Evolutionary conservation across 306 rosid species (phyloP).

Genomic region (Quercus suber): DNA sequence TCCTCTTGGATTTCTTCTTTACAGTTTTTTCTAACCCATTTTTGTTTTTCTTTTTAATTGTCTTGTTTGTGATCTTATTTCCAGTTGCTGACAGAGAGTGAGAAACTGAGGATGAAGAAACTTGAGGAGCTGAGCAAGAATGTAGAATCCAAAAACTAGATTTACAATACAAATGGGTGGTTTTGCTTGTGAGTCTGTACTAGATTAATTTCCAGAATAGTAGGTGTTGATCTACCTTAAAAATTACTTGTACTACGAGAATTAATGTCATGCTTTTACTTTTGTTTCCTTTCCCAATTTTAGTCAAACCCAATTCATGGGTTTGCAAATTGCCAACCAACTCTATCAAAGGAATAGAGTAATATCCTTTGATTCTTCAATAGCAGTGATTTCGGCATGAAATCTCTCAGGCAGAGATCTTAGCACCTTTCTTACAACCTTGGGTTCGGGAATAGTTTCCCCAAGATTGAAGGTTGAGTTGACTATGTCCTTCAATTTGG

Average conservation of each 20-base stretch:
- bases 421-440: too few relatives aligned
- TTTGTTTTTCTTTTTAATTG: not conserved
- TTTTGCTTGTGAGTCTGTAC: not conserved
- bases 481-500: too few relatives aligned
- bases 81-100: constrained; percentile 79
- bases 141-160: constrained; percentile 36
- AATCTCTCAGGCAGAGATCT: too few relatives aligned
- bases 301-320: too few relatives aligned
- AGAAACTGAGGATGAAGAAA: constrained; percentile 70
- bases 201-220: not conserved
- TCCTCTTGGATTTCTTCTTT: not conserved
- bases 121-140: constrained; percentile 77
- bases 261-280: too few relatives aligned
- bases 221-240: not conserved
- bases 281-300: too few relatives aligned
- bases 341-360: too few relatives aligned
- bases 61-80: constrained; percentile 16
- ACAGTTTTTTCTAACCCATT: not conserved
- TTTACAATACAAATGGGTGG: constrained; percentile 9
- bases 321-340: too few relatives aligned
- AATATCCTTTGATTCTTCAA: too few relatives aligned
- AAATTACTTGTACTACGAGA: not conserved
- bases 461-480: too few relatives aligned
- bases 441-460: too few relatives aligned
- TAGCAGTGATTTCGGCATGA: too few relatives aligned